These are phyloP conservation scores for Podila epicladia DNA, from an alignment of 192 early-diverging fungal species.

Conservation along the genomic window DNA sequence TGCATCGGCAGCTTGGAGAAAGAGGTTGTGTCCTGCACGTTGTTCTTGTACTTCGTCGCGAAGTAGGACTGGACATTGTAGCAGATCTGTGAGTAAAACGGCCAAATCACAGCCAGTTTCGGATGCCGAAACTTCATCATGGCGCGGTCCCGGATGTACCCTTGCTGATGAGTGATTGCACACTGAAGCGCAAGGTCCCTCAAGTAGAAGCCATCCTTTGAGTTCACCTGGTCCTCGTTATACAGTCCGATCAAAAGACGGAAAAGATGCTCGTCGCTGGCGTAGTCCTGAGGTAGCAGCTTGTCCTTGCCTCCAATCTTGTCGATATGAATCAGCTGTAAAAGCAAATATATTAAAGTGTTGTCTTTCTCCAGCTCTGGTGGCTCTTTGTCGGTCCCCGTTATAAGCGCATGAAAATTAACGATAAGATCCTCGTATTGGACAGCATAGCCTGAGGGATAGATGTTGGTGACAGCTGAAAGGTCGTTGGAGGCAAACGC, in stretches of 20 bases:
- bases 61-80: slow-evolving; percentile 64
- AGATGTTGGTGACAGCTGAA: slow-evolving; percentile 43
- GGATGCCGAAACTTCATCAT: slow-evolving; percentile 82
- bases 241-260: slow-evolving; percentile 75
- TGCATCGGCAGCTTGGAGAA: slow-evolving; percentile 55
- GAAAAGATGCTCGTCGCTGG: slow-evolving; percentile 76
- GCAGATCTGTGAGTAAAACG: slow-evolving; percentile 61
- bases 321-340: slow-evolving; percentile 78
- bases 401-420: slow-evolving; percentile 23
- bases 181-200: slow-evolving; percentile 81
- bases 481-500: slow-evolving; percentile 69
- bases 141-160: slow-evolving; percentile 64
- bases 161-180: slow-evolving; percentile 74
- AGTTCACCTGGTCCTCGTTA: slow-evolving; percentile 78
- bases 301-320: slow-evolving; percentile 60
- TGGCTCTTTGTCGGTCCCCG: slow-evolving; percentile 17
- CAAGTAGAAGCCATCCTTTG: slow-evolving; percentile 76
- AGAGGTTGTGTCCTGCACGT: slow-evolving; percentile 34
- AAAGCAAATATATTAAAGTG: slow-evolving; percentile 74
- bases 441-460: slow-evolving; percentile 37
- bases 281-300: slow-evolving; percentile 71
- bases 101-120: slow-evolving; percentile 67
- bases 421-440: slow-evolving; percentile 42
- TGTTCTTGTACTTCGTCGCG: slow-evolving; percentile 59
- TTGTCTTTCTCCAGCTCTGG: slow-evolving; percentile 72